Evolutionary conservation across 2,329 filamentous ascomycete genomes (phyloP).

Genomic region (Fusarium sp.): DNA sequence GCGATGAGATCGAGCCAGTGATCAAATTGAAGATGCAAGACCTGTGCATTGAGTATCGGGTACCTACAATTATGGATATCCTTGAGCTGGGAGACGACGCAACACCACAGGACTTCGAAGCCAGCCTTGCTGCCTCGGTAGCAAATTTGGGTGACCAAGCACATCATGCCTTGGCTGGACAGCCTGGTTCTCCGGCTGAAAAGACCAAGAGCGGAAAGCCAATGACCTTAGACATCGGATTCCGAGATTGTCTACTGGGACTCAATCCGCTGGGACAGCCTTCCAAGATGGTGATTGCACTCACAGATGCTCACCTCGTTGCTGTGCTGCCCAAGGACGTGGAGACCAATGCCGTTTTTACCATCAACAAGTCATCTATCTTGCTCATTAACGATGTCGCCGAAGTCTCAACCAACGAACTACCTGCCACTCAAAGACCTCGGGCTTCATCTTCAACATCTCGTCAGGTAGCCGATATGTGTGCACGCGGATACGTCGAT

Average conservation of each 20-base stretch:
- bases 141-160: conserved; percentile 79
- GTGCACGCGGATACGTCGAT: conserved; percentile 83
- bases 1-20: conserved; percentile 93
- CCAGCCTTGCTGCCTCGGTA: conserved; percentile 83
- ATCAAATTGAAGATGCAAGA: conserved; percentile 91
- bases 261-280: conserved; percentile 83
- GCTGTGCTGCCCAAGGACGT: conserved; percentile 76
- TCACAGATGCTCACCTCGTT: conserved; percentile 83
- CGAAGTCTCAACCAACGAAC: conserved; percentile 31
- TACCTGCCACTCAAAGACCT: conserved; percentile 38
- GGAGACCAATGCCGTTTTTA: conserved; percentile 73
- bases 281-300: conserved; percentile 83
- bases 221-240: conserved; percentile 78
- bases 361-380: conserved; percentile 85
- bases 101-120: conserved; percentile 80
- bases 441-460: conserved; percentile 57
- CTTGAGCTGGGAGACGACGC: conserved; percentile 78
- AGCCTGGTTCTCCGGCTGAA: conserved; percentile 46
- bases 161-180: conserved; percentile 61
- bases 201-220: conserved; percentile 63
- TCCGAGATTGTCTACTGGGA: conserved; percentile 86
- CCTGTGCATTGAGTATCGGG: conserved; percentile 88
- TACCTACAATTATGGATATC: conserved; percentile 85
- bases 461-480: conserved; percentile 69
- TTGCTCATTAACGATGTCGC: conserved; percentile 84